These are phyloP conservation scores for Tagetes erecta DNA, from an alignment of 129 eudicot species.

Conservation along the genomic window DNA sequence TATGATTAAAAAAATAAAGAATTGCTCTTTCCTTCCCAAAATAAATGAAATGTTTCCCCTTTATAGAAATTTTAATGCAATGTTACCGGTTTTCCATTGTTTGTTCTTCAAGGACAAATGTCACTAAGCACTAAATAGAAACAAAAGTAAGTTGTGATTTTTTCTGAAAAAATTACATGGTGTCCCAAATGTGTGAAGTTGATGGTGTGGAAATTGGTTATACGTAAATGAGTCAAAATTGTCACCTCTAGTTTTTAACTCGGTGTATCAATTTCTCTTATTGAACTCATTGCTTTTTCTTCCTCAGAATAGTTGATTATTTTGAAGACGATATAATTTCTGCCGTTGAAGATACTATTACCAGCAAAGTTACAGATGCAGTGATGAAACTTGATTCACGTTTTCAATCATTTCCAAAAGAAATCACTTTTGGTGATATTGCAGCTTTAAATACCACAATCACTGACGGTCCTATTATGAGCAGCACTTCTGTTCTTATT, in stretches of 20 bases:
- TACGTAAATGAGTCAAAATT: neutral
- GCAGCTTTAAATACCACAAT: constrained; percentile 65
- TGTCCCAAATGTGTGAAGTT: neutral
- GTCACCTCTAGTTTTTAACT: neutral
- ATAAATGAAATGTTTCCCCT: neutral
- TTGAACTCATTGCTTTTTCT: constrained; percentile 30
- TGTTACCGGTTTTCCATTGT: neutral
- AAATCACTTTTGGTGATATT: constrained; percentile 50
- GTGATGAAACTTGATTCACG: constrained; percentile 52
- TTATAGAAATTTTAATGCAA: neutral
- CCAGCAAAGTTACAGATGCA: constrained; percentile 56
- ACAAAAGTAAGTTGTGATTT: neutral
- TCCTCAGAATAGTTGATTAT: constrained; percentile 67
- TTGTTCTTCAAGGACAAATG: neutral
- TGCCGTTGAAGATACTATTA: constrained; percentile 78
- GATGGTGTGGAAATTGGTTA: neutral
- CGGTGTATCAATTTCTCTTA: constrained; percentile 12
- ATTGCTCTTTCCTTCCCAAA: neutral
- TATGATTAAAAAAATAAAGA: neutral
- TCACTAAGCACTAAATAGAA: neutral
- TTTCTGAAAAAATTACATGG: neutral
- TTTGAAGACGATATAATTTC: constrained; percentile 58
- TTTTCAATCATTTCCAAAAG: constrained; percentile 74
- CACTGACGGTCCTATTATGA: constrained; percentile 59
- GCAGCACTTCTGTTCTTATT: constrained; percentile 56